A percentile compares a stretch with the other conserved stretches of the same genome.
Evolutionary conservation across 129 eudicot species (phyloP).

Genomic region (Chrysanthemum lavandulifolium): DNA sequence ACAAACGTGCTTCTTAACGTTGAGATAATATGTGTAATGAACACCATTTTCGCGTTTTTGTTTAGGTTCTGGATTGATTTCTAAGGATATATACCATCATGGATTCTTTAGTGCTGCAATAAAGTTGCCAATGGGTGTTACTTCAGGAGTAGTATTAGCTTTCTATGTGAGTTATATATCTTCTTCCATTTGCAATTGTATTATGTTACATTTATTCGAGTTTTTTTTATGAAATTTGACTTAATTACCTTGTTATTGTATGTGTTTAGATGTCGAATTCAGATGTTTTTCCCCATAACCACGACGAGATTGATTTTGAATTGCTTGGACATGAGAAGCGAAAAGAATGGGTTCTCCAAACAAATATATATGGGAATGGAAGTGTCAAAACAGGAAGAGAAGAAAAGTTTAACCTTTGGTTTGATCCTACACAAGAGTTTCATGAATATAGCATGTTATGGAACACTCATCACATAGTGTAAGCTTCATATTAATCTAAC

Average conservation of each 20-base stretch:
- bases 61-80: slow-evolving; percentile 82
- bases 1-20: not conserved
- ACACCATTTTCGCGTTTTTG: not conserved
- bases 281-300: slow-evolving; percentile 72
- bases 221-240: not conserved
- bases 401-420: slow-evolving; percentile 90
- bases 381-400: slow-evolving; percentile 92
- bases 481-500: slow-evolving; percentile 33
- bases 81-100: slow-evolving; percentile 67
- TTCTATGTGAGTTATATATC: slow-evolving; percentile 65
- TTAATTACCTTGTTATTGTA: slow-evolving; percentile 10
- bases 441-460: slow-evolving; percentile 90
- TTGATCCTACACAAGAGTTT: slow-evolving; percentile 74
- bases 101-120: slow-evolving; percentile 92
- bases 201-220: not conserved
- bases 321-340: slow-evolving; percentile 85
- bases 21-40: not conserved
- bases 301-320: slow-evolving; percentile 92
- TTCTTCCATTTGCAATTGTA: not conserved
- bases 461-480: slow-evolving; percentile 94
- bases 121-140: slow-evolving; percentile 72
- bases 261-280: slow-evolving; percentile 74
- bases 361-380: slow-evolving; percentile 93
- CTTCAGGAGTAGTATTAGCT: slow-evolving; percentile 92
- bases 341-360: slow-evolving; percentile 86